Evolutionary conservation across 1,284 basidiomycete species (phyloP), one percentile per base, ranked within the genome.

Genomic region (Irpex sp.): DNA sequence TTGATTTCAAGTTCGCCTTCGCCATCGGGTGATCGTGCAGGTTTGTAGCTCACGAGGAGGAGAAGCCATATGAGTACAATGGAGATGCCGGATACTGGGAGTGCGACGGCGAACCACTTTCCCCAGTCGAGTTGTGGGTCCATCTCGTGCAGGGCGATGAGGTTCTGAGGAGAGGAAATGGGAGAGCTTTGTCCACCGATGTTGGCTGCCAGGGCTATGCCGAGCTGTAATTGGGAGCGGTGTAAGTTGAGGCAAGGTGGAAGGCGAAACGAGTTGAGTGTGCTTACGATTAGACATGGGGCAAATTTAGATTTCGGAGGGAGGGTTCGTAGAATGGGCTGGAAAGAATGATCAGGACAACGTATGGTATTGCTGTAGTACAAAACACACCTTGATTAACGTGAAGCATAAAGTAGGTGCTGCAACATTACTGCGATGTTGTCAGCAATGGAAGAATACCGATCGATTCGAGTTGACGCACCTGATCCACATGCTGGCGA

Each of bases 401-500:
- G 96, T 96, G 75, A 98, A 99, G 79, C 96, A 98, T 11, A 99
- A 82, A 1, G 97, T 98, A 11, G 97, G 97, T 5, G 97, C 97
- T 0, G 97, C 97, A 13, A 99, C 97, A 73, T 99, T 98, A 74
- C 92, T 94, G 63, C 11, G 34, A 57, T 57, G 63, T 66, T 65
- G 65, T 72, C 19, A 51, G 36, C 26, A 31, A 37, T 26, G 57
- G 34, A 62, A 56, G 73, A 69, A 71, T 74, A 26, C n/a, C 72
- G 65, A 8, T 47, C 49, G 57, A 13, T 73, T 40, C 70, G 66
- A 31, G 71, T 72, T 1, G 51, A 57, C 81, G 63, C 74, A 93
- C 85, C 89, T 92, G 71, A 99, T 98, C 97, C 96, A 99, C 97
- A 98, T 99, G 75, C 93, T 95, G 1, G 97, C 96, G 74, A 99